Conservation (phyloP, 345 rosid species). For the Draba incana region DNA sequence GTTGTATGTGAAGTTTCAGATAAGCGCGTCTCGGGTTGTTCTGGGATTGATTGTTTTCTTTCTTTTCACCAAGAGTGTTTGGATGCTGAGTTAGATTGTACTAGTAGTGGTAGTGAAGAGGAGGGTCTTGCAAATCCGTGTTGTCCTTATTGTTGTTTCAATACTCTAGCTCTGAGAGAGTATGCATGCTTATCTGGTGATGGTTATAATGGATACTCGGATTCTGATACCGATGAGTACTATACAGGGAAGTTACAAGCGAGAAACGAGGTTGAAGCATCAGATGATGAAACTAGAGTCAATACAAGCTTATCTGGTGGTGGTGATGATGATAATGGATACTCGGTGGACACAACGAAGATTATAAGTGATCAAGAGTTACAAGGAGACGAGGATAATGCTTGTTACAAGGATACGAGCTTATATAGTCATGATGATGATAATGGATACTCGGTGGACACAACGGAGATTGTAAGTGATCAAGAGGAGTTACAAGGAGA, state of each 20-base stretch:
- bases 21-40: constrained; percentile 17
- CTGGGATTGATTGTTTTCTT: constrained; percentile 26
- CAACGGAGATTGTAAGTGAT: no score
- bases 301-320: background rate
- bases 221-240: background rate
- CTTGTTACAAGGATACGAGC: background rate
- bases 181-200: background rate
- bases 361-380: no score
- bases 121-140: constrained; percentile 4
- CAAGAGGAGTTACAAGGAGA: constrained; percentile 10
- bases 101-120: background rate
- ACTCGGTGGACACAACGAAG: constrained; percentile 4
- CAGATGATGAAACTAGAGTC: constrained; percentile 20
- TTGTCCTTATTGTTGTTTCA: constrained; percentile 43
- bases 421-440: no score
- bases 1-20: constrained; percentile 30
- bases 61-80: constrained; percentile 34
- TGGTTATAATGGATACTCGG: background rate
- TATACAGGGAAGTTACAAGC: background rate
- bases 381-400: constrained; percentile 13
- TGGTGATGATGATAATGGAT: constrained; percentile 2
- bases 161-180: background rate
- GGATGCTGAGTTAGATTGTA: constrained; percentile 19
- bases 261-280: constrained; percentile 15
- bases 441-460: background rate